Evolutionary conservation across 2,329 filamentous ascomycete species (phyloP), one percentile per base, ranked within the genome.

Genomic region (Calonectria honghensis): DNA sequence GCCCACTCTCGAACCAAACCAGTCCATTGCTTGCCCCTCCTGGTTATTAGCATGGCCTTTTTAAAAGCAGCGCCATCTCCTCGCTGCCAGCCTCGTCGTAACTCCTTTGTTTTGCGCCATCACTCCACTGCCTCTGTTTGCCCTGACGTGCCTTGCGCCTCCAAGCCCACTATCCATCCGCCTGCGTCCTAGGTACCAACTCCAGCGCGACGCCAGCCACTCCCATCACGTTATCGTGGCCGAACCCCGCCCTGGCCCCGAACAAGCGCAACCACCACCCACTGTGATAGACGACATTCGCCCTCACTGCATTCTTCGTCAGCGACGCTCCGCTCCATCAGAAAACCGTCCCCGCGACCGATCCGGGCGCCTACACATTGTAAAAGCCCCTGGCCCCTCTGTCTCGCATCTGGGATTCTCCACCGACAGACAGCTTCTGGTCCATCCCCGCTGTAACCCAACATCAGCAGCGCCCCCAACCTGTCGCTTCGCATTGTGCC

Each of bases 221-320:
- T 81, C 79, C 76, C 73, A 76, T 81, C 79, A 80, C 79, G 79
- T 81, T 81, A 79, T 81, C 73, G 72, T 65, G 64, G 68, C 68
- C 70, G 77, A 77, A 81, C 79, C 79, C 79, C 79, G 79, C 79
- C 79, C 75, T 80, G 63, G 51, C 73, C 75, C 77, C 64, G 75
- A 78, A 78, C 73, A 73, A 79, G 79, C 79, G 77, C 79, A 81
- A 81, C 77, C 79, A 79, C 69, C 74, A 79, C 73, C 69, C 74
- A 79, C 73, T 66, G 78, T 80, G 76, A 79, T 77, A 79, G 78
- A 77, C 71, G 70, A 76, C 73, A 72, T 68, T 59, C 68, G 32
- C 35, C 45, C 59, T 45, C 68, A 71, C 75, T 68, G 66, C 72
- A 76, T 68, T 68, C 64, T 74, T 77, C 73, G 73, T 76, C 76